Evolutionary conservation across 805 yeast genomes (phyloP), one percentile per base, ranked within the genome.

Genomic region (Candida morakotiae): DNA sequence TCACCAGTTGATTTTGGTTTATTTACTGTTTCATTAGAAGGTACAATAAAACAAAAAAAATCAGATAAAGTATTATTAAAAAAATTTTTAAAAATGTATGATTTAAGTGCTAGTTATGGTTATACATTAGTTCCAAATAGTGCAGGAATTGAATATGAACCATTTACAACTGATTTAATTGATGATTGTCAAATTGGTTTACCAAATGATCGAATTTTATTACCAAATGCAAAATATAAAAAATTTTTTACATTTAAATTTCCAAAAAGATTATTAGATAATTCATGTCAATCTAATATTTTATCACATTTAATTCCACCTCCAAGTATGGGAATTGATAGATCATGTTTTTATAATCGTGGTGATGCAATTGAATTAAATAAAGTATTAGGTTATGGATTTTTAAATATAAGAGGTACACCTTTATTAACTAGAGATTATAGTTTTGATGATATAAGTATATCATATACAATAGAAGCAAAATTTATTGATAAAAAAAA

Each of bases 201-300:
- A 14, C 74, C 73, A 7, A 57, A 69, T 43, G 69, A 66, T 37
- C 53, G 83, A 45, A 55, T 72, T 1, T 55, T 79, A 25, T 63
- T 64, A 38, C 79, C 83, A 2, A 53, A 66, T 20, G 58, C 61
- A 8, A 71, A 64, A 44, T 77, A 79, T 47, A 77, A 77, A 48
- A 79, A 79, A 49, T 75, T 69, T 44, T 75, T 79, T 53, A 71
- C 75, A 28, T 79, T 79, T 55, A 76, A 69, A 51, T 67, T 79
- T 35, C 85, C 85, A 1, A 58, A 67, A 26, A 70, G 69, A 44
- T 51, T 76, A 19, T 54, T 79, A 28, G 83, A 78, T 47, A 69
- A 69, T 16, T 55, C 70, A 5, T 78, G 83, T 48, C 62, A 69
- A 21, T 73, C 75, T 46, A 46, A 56, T n/a, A 40, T 59, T 5